Evolutionary conservation across 306 rosid genomes (phyloP).

Genomic region (Vicia sativa): DNA sequence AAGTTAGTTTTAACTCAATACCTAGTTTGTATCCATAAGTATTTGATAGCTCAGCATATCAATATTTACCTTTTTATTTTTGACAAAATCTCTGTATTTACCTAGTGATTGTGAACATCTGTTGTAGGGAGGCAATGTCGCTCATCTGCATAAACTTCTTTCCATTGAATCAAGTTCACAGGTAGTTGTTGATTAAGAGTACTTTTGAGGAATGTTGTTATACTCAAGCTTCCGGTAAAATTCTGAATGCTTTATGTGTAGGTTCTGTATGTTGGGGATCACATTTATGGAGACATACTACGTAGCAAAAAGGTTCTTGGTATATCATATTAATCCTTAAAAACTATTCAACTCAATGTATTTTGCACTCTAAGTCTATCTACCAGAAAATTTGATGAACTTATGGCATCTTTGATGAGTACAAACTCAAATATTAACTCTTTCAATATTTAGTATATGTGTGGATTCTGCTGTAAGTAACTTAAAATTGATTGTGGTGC

Average conservation of each 20-base stretch:
- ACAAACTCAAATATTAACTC: background rate
- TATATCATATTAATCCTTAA: conserved; percentile 45
- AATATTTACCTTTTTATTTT: background rate
- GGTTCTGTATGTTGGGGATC: conserved; percentile 99
- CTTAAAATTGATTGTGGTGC: conserved; percentile 25
- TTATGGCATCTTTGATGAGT: conserved; percentile 22
- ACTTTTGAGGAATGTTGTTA: conserved; percentile 24
- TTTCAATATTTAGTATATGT: conserved; percentile 9
- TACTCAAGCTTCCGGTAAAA: conserved; percentile 22
- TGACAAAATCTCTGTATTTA: background rate
- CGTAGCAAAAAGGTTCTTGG: conserved; percentile 99
- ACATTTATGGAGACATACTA: conserved; percentile 94
- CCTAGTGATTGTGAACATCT: conserved; percentile 30
- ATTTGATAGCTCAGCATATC: conserved; percentile 32
- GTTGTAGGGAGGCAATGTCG: conserved; percentile 91
- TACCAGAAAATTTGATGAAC: background rate
- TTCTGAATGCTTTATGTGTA: conserved; percentile 34
- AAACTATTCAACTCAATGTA: background rate
- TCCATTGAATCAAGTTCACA: conserved; percentile 90
- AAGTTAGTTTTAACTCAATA: conserved; percentile 22
- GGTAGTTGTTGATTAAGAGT: conserved; percentile 45
- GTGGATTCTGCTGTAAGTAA: conserved; percentile 13
- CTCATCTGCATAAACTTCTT: conserved; percentile 89
- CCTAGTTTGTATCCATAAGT: conserved; percentile 16
- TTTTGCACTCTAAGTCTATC: conserved; percentile 8